Base-by-base conservation (phyloP, 306 rosid species). In the Casuarina equisetifolia region DNA sequence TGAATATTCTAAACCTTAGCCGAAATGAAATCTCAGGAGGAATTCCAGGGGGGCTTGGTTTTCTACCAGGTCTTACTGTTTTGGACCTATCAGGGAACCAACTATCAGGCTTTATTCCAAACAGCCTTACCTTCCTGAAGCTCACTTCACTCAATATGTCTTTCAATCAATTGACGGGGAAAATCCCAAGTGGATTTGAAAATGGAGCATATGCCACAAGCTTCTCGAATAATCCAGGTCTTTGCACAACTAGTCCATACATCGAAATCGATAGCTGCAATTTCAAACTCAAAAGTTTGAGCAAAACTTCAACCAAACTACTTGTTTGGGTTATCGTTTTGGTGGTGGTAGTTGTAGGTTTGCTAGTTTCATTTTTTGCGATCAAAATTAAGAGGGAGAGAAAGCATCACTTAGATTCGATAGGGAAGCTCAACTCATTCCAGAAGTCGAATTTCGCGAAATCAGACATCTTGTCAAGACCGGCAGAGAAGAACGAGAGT, bases 201-300 rank as follows among this genome's bases (percentile, higher is more conserved):
- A 25, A 25, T 25, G 32, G 1, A 25, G 32, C 32, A 25, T 25
- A 25, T 25, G 32, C 32, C 32, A 25, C 76, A 88, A 88, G 90
- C 90, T 92, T 94, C 88, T 84, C 87, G 88, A 63, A 89, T 86
- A 92, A 94, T 78, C 76, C 88, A 20, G 88, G 86, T 58, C 97
- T 94, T 3, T 92, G 98, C 73, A 55, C 88, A 3, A 87, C 82
- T 50, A 83, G 19, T 7, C 61, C 73, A 6, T 12, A 63, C 90
- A 96, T 81, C 68, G 72, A 25, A 1, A 25, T 25, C 32, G 32
- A 25, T 25, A 25, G 32, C 32, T 25, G 32, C 32, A 25, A 25
- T 75, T 74, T 81, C 35, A 38, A 58, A 39, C 10, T 72, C 42
- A 76, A 42, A 68, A 73, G 54, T 7, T 19, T 83, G 46, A 81